Evolutionary conservation across 345 rosid genomes (phyloP).

Genomic region (Ceriops zippeliana): DNA sequence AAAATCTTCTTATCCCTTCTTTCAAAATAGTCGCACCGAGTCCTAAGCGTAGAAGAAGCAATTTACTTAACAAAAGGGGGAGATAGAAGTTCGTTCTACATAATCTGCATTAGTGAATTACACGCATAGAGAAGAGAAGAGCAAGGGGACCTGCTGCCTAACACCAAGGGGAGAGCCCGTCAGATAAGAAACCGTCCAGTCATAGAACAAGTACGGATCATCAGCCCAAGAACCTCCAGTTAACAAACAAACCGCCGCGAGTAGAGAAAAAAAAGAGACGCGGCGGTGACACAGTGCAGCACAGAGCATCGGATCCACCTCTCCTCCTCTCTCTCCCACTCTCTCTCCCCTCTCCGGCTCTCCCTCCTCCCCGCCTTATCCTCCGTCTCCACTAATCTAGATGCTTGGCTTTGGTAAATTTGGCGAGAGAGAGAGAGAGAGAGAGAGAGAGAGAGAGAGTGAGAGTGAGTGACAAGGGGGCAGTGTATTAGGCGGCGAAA

Average conservation of each 20-base stretch:
- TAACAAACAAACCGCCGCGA: slow-evolving; percentile 18
- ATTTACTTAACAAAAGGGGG: too few relatives aligned
- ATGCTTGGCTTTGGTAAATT: too few relatives aligned
- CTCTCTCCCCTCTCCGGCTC: background rate
- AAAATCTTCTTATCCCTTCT: too few relatives aligned
- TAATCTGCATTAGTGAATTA: too few relatives aligned
- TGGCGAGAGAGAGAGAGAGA: too few relatives aligned
- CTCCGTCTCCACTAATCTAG: too few relatives aligned
- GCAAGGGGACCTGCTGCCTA: slow-evolving; percentile 59
- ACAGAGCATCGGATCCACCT: slow-evolving; percentile 40
- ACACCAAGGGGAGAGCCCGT: slow-evolving; percentile 60
- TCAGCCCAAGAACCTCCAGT: slow-evolving; percentile 32
- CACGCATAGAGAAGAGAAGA: background rate
- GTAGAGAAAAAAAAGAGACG: slow-evolving; percentile 23
- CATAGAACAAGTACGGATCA: slow-evolving; percentile 77
- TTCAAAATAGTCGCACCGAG: too few relatives aligned
- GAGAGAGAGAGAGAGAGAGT: too few relatives aligned
- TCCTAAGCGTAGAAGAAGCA: too few relatives aligned
- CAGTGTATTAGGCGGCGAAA: too few relatives aligned
- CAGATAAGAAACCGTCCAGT: slow-evolving; percentile 87
- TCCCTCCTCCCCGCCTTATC: background rate
- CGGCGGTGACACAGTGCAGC: slow-evolving; percentile 8
- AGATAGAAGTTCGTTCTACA: too few relatives aligned
- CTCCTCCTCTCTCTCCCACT: background rate
- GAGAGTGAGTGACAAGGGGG: too few relatives aligned